phyloP scores from a whole-genome alignment of 371 early-diverging fungal species.

The Choanephora cucurbitarum region DNA sequence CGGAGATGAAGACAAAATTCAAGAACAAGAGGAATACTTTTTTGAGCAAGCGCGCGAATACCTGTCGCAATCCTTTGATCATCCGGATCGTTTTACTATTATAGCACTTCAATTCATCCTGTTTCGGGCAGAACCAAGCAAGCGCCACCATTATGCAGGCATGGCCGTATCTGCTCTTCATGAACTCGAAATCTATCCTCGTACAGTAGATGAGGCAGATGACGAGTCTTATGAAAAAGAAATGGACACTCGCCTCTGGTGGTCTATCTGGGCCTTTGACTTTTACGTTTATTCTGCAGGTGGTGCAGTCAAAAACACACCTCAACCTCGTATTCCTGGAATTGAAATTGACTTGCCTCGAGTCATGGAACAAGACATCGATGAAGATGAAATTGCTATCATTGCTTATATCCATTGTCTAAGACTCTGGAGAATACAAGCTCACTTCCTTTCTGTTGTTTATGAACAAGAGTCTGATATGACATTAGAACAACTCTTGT shows the following conservation, averaged over 20 bases:
- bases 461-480: conserved; percentile 49
- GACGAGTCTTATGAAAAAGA: conserved; percentile 45
- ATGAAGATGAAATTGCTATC: conserved; percentile 37
- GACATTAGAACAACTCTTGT: conserved; percentile 42
- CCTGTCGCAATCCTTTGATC: conserved; percentile 47
- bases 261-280: conserved; percentile 51
- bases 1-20: conserved; percentile 36
- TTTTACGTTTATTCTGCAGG: conserved; percentile 41
- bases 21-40: conserved; percentile 51
- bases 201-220: conserved; percentile 36
- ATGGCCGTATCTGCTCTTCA: conserved; percentile 50
- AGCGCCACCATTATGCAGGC: conserved; percentile 43
- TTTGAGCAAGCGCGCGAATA: conserved; percentile 45
- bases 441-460: conserved; percentile 36
- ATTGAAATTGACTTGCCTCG: conserved; percentile 35
- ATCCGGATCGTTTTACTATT: conserved; percentile 41
- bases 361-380: conserved; percentile 49
- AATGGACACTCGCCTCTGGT: conserved; percentile 55
- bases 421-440: conserved; percentile 44
- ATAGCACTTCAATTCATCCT: conserved; percentile 36
- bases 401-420: conserved; percentile 34
- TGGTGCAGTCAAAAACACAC: conserved; percentile 38
- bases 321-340: conserved; percentile 29
- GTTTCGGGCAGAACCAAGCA: conserved; percentile 30
- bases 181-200: conserved; percentile 48